Conservation (phyloP, 345 rosid genomes). For the Abelmoschus esculentus region DNA sequence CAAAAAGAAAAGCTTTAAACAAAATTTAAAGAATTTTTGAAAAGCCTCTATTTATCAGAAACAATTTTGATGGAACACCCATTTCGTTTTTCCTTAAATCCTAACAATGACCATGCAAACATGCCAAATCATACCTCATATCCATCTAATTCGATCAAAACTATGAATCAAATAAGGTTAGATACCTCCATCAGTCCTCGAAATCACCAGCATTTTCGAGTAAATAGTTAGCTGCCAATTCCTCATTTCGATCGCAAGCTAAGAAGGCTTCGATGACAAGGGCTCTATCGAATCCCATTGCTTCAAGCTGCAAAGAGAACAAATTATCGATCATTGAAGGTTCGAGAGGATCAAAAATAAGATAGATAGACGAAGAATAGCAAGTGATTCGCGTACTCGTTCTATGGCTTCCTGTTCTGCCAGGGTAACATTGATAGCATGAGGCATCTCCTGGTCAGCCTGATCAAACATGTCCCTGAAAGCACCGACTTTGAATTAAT, state of each 20-base stretch:
- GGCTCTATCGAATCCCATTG: constrained; percentile 94
- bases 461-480: constrained; percentile 79
- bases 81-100: constrained; percentile 7
- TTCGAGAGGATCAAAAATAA: background rate
- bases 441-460: constrained; percentile 87
- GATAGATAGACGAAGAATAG: background rate
- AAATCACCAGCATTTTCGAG: constrained; percentile 90
- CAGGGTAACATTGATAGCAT: constrained; percentile 83
- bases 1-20: no score
- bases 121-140: background rate
- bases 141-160: constrained; percentile 2
- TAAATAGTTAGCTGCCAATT: constrained; percentile 93
- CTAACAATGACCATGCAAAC: constrained; percentile 2
- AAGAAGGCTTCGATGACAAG: constrained; percentile 96
- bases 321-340: background rate
- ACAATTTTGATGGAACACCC: background rate
- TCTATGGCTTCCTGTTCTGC: constrained; percentile 90
- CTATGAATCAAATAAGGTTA: background rate
- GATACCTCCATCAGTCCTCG: constrained; percentile 53
- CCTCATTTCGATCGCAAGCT: constrained; percentile 97
- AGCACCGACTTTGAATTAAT: background rate
- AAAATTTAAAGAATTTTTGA: background rate
- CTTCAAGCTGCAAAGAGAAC: constrained; percentile 53
- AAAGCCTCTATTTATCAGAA: background rate
- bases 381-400: constrained; percentile 37